phyloP scores from a whole-genome alignment of 1,284 basidiomycete genomes.

The Pseudozyma thailandica region DNA sequence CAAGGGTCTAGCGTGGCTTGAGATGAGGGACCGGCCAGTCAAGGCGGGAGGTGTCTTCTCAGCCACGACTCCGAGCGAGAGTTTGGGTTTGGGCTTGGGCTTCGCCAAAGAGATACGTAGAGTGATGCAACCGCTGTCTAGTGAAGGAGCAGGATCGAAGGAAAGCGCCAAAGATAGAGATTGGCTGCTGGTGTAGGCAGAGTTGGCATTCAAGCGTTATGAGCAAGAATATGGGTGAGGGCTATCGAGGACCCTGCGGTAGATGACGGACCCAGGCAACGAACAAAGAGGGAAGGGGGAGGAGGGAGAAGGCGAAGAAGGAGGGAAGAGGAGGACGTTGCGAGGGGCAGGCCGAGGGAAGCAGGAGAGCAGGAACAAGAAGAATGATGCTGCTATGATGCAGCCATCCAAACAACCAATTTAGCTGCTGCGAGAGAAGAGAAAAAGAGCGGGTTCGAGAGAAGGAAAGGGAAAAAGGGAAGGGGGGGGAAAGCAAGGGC shows the following conservation, averaged over 20 bases:
- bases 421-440: slow-evolving; percentile 1
- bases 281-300: background rate
- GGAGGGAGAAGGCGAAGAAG: background rate
- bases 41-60: slow-evolving; percentile 6
- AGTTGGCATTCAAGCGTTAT: background rate
- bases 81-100: background rate
- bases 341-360: background rate
- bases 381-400: slow-evolving; percentile 29
- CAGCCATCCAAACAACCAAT: slow-evolving; percentile 13
- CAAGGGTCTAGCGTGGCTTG: slow-evolving; percentile 39
- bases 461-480: background rate
- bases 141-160: background rate
- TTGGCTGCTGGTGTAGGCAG: background rate
- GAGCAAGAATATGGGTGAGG: slow-evolving; percentile 8
- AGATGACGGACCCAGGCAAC: slow-evolving; percentile 16
- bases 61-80: slow-evolving; percentile 6
- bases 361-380: background rate
- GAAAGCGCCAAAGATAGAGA: background rate
- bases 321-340: background rate
- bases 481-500: background rate
- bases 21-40: slow-evolving; percentile 5
- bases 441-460: background rate
- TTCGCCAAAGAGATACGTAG: too few species aligned
- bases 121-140: background rate
- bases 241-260: slow-evolving; percentile 7